Evolutionary conservation across 805 yeast genomes (phyloP).

Genomic region (Limtongia smithiae): DNA sequence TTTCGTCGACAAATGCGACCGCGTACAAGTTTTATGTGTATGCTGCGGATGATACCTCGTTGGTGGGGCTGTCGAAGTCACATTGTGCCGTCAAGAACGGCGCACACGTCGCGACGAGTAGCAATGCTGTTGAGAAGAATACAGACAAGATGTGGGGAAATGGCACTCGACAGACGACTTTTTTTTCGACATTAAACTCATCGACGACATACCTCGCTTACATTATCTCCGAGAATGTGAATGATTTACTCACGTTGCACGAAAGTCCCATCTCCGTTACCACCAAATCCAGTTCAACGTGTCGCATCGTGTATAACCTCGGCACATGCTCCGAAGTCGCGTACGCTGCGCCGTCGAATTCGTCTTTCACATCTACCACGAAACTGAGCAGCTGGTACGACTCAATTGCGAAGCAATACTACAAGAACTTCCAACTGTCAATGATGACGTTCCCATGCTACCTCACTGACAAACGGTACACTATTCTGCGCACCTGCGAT

Average conservation of each 20-base stretch:
- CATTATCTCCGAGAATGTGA: conserved; percentile 41
- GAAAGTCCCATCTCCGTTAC: conserved; percentile 51
- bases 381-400: conserved; percentile 57
- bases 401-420: conserved; percentile 52
- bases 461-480: conserved; percentile 60
- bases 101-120: conserved; percentile 41
- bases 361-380: conserved; percentile 35
- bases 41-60: conserved; percentile 40
- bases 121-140: conserved; percentile 34
- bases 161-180: conserved; percentile 53
- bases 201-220: conserved; percentile 64
- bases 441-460: conserved; percentile 71
- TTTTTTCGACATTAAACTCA: conserved; percentile 55
- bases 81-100: conserved; percentile 70
- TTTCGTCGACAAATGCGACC: background rate
- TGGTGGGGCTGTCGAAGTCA: conserved; percentile 45
- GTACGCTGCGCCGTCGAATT: conserved; percentile 71
- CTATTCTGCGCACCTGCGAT: conserved; percentile 69
- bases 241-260: conserved; percentile 62
- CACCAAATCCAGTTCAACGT: conserved; percentile 47
- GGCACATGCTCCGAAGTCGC: conserved; percentile 79
- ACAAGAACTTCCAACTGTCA: conserved; percentile 67
- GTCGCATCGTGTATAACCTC: conserved; percentile 70
- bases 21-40: conserved; percentile 44
- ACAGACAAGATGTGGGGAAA: conserved; percentile 48